These are phyloP conservation scores for Gossypium laxum DNA, from an alignment of 441 rosid species.

Conservation along the genomic window DNA sequence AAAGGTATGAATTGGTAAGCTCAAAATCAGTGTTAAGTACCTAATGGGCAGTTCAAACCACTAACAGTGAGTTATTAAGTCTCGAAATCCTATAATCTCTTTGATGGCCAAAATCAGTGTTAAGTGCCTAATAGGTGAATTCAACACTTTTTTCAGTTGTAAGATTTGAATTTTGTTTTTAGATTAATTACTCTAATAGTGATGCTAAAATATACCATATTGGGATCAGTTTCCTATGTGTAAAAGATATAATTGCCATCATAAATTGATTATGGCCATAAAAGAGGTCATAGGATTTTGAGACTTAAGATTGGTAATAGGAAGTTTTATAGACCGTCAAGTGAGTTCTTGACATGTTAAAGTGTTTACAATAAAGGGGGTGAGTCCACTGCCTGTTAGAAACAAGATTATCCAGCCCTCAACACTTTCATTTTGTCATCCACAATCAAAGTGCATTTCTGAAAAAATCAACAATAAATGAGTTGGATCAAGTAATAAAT, in stretches of 20 bases:
- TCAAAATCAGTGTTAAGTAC: neutral
- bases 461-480: neutral
- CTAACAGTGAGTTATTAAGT: neutral
- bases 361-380: neutral
- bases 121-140: neutral
- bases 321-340: neutral
- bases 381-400: neutral
- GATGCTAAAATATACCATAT: neutral
- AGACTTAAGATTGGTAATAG: neutral
- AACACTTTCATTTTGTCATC: neutral
- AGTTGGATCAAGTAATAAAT: slow-evolving; percentile 1
- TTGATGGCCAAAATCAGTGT: neutral
- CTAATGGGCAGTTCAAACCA: neutral
- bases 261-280: neutral
- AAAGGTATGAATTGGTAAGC: slow-evolving; percentile 38
- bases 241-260: neutral
- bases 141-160: neutral
- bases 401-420: neutral
- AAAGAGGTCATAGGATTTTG: neutral
- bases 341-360: neutral
- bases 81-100: neutral
- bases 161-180: neutral
- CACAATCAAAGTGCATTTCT: neutral
- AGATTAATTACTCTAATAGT: neutral
- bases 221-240: neutral